Evolutionary conservation across 1,139 yeast species (phyloP).

Genomic region (Nakaseomyces bracarensis): DNA sequence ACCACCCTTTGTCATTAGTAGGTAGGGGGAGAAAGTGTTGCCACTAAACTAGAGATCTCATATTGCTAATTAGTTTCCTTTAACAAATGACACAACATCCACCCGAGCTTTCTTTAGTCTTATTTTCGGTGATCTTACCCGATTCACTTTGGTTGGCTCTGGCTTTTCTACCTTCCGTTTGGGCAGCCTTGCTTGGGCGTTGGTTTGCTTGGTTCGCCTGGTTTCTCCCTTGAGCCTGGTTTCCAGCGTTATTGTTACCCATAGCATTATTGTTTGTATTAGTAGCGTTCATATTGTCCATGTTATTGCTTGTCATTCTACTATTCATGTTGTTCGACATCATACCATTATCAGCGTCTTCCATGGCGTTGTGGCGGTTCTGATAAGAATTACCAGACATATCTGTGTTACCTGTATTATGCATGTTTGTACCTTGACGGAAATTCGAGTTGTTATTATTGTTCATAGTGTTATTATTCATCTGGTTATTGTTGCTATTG

Average conservation of each 20-base stretch:
- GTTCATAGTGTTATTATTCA: not conserved
- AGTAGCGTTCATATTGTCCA: not conserved
- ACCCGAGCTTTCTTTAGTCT: conserved; percentile 14
- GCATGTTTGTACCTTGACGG: conserved; percentile 2
- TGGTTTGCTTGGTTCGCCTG: not conserved
- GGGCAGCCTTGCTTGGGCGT: not conserved
- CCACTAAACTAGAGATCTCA: too few relatives aligned
- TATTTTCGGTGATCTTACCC: conserved; percentile 5
- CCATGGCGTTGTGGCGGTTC: not conserved
- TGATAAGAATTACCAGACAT: not conserved
- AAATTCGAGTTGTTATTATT: not conserved
- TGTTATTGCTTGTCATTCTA: not conserved
- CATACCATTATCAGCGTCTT: not conserved
- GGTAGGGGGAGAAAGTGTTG: too few relatives aligned
- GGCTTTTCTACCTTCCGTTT: not conserved
- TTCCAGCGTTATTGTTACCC: not conserved
- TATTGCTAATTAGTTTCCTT: not conserved
- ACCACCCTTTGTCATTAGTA: too few relatives aligned
- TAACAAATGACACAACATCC: conserved; percentile 21
- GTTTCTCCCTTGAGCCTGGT: not conserved
- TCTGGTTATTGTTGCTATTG: not conserved
- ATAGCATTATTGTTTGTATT: not conserved
- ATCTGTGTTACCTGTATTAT: not conserved
- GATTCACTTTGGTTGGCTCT: conserved; percentile 3
- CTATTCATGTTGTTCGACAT: not conserved